Percentiles rank a stretch among this genome's conserved stretches.
phyloP scores from a whole-genome alignment of 441 rosid genomes.

The Euphorbia celastroides region DNA sequence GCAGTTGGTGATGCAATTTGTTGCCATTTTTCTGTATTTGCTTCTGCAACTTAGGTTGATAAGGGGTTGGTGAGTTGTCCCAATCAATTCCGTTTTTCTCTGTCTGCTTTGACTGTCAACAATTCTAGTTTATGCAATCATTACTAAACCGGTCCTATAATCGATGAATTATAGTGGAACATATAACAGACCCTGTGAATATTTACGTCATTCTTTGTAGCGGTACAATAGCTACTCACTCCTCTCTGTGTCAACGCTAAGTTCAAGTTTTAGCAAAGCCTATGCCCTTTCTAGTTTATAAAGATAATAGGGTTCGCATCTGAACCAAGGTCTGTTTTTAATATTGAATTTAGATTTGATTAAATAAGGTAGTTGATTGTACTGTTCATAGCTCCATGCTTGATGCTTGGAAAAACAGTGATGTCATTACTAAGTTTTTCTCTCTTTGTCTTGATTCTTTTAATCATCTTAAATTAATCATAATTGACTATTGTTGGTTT shows the following conservation, averaged over 20 bases:
- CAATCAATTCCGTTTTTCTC: not conserved
- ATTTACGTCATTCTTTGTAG: not conserved
- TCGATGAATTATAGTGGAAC: not conserved
- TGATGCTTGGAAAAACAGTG: constrained; percentile 16
- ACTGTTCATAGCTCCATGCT: constrained; percentile 12
- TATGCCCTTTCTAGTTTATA: not conserved
- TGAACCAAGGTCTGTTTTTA: not conserved
- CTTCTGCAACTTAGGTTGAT: constrained; percentile 8
- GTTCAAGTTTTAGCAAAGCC: not conserved
- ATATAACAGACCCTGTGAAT: not conserved
- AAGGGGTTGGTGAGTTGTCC: constrained; percentile 11
- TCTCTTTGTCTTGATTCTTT: constrained; percentile 28
- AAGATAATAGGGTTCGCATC: not conserved
- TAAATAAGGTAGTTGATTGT: not conserved
- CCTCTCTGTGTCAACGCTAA: too few relatives aligned
- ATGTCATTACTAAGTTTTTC: constrained; percentile 28
- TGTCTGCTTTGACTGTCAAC: constrained; percentile 6
- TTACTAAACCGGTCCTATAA: not conserved
- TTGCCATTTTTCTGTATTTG: not conserved
- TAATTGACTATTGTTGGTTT: constrained; percentile 15
- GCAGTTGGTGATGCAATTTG: not conserved
- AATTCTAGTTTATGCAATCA: not conserved
- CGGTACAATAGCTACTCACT: not conserved
- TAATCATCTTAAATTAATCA: constrained; percentile 13
- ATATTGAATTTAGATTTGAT: too few relatives aligned